These are phyloP conservation scores for Saccharomyces hybrid DNA, from an alignment of 1,139 yeast species.

Conservation along the genomic window DNA sequence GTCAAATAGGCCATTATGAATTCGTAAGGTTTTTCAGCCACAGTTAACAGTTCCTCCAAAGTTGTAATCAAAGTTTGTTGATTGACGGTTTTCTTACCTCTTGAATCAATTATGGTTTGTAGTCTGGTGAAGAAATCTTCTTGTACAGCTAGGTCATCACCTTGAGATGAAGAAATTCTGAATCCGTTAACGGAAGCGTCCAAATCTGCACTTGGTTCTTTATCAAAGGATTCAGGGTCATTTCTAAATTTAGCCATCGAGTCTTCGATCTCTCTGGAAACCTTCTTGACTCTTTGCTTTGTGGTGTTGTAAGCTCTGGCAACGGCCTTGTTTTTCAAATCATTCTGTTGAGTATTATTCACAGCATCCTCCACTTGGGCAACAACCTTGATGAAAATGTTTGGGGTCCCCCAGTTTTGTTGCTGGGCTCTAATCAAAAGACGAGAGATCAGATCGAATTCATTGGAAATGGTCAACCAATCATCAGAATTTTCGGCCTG, in stretches of 20 bases:
- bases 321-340: constrained; percentile 72
- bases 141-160: constrained; percentile 30
- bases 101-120: constrained; percentile 70
- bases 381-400: constrained; percentile 58
- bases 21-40: constrained; percentile 60
- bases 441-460: constrained; percentile 72
- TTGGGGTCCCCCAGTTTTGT: constrained; percentile 67
- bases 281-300: constrained; percentile 83
- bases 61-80: constrained; percentile 66
- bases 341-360: constrained; percentile 48
- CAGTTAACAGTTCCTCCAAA: constrained; percentile 55
- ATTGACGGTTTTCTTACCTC: constrained; percentile 95
- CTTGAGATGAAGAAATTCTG: constrained; percentile 35
- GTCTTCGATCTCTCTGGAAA: constrained; percentile 53
- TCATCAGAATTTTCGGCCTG: constrained; percentile 63
- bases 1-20: constrained; percentile 69
- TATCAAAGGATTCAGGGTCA: constrained; percentile 67
- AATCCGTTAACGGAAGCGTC: constrained; percentile 30
- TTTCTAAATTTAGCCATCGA: constrained; percentile 55
- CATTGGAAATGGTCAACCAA: constrained; percentile 70
- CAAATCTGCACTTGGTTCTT: constrained; percentile 34
- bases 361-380: constrained; percentile 69
- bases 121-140: constrained; percentile 60
- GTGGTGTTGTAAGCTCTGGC: constrained; percentile 83
- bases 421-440: constrained; percentile 61